Evolutionary conservation across 2,329 filamentous ascomycete species (phyloP).

Genomic region (Aureobasidium sp.): DNA sequence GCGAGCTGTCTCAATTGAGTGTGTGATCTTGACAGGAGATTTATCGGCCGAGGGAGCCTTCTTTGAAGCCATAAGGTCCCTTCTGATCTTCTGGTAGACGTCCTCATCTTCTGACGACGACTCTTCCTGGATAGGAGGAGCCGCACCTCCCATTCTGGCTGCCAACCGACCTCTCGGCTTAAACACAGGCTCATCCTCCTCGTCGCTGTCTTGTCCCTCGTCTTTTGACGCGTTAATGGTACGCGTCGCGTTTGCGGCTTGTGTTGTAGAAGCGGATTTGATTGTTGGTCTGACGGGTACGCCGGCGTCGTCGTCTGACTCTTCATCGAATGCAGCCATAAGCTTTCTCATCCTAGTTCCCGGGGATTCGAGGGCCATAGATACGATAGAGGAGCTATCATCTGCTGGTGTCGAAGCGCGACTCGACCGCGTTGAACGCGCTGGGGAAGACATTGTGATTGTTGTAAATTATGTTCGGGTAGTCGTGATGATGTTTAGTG

Average conservation of each 20-base stretch:
- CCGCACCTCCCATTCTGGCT: slow-evolving; percentile 48
- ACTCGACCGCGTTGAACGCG: slow-evolving; percentile 13
- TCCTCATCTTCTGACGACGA: slow-evolving; percentile 19
- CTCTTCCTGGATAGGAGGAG: slow-evolving; percentile 16
- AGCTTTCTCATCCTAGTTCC: slow-evolving; percentile 41
- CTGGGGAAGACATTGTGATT: slow-evolving; percentile 10
- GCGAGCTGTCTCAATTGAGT: neutral
- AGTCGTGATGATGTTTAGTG: neutral
- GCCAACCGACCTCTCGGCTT: slow-evolving; percentile 55
- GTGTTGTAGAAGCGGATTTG: neutral
- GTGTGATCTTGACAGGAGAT: neutral
- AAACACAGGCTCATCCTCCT: slow-evolving; percentile 27
- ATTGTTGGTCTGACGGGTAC: neutral
- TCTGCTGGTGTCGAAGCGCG: slow-evolving; percentile 12
- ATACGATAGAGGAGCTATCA: slow-evolving; percentile 9
- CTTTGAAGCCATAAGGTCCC: slow-evolving; percentile 32
- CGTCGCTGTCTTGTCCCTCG: slow-evolving; percentile 27
- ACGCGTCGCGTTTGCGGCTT: slow-evolving; percentile 2
- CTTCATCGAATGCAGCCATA: slow-evolving; percentile 37
- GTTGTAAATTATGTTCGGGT: neutral
- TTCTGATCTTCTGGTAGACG: slow-evolving; percentile 36
- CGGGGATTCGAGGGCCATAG: slow-evolving; percentile 27
- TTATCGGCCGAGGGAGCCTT: slow-evolving; percentile 16
- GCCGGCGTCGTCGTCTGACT: slow-evolving; percentile 27
- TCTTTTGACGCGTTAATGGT: neutral